Evolutionary conservation across 1,284 basidiomycete species (phyloP), one percentile per base, ranked within the genome.

Genomic region (Ceratobasidium papillatum): DNA sequence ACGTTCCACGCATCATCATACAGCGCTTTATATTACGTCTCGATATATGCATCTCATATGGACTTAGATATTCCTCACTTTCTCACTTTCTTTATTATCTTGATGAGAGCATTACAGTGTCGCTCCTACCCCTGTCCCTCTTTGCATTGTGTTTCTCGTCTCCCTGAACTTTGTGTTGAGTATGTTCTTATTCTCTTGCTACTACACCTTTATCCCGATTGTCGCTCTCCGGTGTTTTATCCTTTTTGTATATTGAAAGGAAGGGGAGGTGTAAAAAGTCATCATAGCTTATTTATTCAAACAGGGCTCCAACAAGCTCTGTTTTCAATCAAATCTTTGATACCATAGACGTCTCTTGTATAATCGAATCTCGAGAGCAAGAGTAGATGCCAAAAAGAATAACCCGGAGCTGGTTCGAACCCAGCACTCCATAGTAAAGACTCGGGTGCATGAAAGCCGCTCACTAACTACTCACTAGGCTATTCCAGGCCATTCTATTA

Each of bases 1-100:
- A 41, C 22, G n/a, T 61, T 61, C 22, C 8, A 43, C 59, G 25
- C 59, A 14, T n/a, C 56, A 61, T 56, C 59, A 38, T 61, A 61
- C 59, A 38, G 22, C 59, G 41, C 41, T 43, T 43, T 61, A 61
- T 61, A 61, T 61, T 61, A 61, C 22, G 59, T 22, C 59, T 61
- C 36, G 36, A 7, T 61, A 43, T 61, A 61, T 61, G 59, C 59
- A 61, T 34, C 4, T 12, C 22, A 25, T 61, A 43, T 43, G 59
- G 59, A 61, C 59, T 43, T 41, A n/a, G 41, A 56, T 30, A 3
- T 56, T 56, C 30, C 32, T 56, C 14, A 34, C n/a, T 34, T 36
- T 36, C n/a, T n/a, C n/a, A n/a, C n/a, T n/a, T 34, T 19, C 45
- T 47, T 47, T 47, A 9, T 56, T 30, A 56, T 34, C 19, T 36